Percentiles rank a stretch among this genome's conserved stretches.
Conservation (phyloP, 2,329 filamentous ascomycete species). For the Ascochyta lentis region DNA sequence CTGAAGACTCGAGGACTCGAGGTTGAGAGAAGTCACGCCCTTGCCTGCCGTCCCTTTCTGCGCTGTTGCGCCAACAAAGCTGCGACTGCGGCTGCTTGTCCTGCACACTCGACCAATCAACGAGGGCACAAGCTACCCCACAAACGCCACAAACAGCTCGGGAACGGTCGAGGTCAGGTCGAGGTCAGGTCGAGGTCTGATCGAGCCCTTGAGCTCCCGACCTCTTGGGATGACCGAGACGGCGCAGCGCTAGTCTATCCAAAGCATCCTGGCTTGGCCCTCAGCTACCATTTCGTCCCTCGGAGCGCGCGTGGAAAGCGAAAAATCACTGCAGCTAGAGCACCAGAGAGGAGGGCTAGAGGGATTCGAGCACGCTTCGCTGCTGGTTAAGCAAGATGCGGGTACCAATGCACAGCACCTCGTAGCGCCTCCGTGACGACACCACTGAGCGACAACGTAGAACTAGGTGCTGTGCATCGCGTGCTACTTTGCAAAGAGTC, state of each 20-base stretch:
- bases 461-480: too few relatives aligned
- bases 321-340: too few relatives aligned
- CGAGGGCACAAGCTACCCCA: not conserved
- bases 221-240: not conserved
- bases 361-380: not conserved
- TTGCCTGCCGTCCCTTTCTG: constrained; percentile 15
- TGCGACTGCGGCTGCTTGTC: constrained; percentile 14
- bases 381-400: constrained; percentile 5
- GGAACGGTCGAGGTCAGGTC: constrained; percentile 1
- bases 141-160: constrained; percentile 6
- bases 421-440: not conserved
- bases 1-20: constrained; percentile 16
- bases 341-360: too few relatives aligned
- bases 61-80: constrained; percentile 16
- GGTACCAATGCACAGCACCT: constrained; percentile 1
- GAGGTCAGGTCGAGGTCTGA: constrained; percentile 11
- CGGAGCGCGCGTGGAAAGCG: too few relatives aligned
- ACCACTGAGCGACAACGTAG: too few relatives aligned
- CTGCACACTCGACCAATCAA: not conserved
- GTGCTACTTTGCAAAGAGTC: too few relatives aligned
- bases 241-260: not conserved
- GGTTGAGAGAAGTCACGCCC: constrained; percentile 22
- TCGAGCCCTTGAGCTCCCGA: constrained; percentile 8
- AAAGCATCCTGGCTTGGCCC: too few relatives aligned
- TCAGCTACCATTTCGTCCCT: too few relatives aligned